These are phyloP conservation scores for Silene uniflora DNA, from an alignment of 148 eudicot species.

Conservation along the genomic window DNA sequence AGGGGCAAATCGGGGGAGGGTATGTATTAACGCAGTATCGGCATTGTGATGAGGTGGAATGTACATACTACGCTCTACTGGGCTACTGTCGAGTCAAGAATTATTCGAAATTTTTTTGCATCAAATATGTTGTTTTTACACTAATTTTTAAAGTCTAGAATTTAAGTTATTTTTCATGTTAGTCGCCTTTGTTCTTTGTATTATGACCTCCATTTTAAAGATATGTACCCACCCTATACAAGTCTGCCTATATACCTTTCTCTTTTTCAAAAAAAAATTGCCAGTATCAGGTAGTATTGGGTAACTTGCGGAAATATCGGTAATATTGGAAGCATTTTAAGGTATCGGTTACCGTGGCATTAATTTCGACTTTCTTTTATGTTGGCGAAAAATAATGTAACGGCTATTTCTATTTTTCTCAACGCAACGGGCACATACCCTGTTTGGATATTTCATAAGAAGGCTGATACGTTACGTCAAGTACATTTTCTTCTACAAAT, in stretches of 20 bases:
- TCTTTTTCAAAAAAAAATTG: neutral
- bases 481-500: conserved; percentile 1
- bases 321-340: neutral
- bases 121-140: neutral
- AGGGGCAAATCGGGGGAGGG: too few relatives aligned
- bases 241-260: neutral
- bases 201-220: too few relatives aligned
- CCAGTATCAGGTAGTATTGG: neutral
- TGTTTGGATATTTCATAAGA: neutral
- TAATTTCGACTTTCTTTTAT: neutral
- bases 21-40: too few relatives aligned
- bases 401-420: neutral
- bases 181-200: neutral
- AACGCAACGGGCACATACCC: neutral
- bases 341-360: neutral
- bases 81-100: neutral
- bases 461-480: neutral
- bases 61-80: neutral
- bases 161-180: neutral
- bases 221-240: neutral
- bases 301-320: neutral
- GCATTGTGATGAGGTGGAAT: too few relatives aligned
- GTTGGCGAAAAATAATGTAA: neutral
- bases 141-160: neutral
- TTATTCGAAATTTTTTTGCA: too few relatives aligned